phyloP scores from a whole-genome alignment of 2,329 filamentous ascomycete species.

The Trichoderma citrinoviride region DNA sequence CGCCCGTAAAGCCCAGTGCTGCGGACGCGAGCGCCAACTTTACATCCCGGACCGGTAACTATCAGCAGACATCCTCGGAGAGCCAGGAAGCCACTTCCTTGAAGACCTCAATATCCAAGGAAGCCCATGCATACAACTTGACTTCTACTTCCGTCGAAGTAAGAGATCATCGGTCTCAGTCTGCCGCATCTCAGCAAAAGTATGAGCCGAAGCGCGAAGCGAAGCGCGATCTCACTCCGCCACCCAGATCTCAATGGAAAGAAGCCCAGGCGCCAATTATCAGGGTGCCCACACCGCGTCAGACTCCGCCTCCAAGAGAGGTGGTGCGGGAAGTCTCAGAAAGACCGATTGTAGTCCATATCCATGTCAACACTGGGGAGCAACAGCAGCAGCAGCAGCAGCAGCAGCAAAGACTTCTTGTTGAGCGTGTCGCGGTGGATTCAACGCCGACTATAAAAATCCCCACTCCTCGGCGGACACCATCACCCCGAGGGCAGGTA shows the following conservation, averaged over 20 bases:
- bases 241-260: background rate
- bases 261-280: constrained; percentile 36
- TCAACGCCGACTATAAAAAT: constrained; percentile 16
- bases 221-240: background rate
- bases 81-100: background rate
- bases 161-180: constrained; percentile 18
- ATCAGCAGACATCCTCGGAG: background rate
- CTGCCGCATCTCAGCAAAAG: constrained; percentile 19
- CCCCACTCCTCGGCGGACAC: constrained; percentile 21
- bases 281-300: constrained; percentile 38
- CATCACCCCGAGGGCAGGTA: constrained; percentile 9
- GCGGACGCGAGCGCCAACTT: background rate
- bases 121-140: background rate
- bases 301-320: constrained; percentile 33
- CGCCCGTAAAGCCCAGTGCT: background rate
- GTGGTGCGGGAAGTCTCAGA: constrained; percentile 1
- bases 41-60: background rate
- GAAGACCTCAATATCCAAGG: background rate
- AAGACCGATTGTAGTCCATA: constrained; percentile 9
- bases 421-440: constrained; percentile 9
- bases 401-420: constrained; percentile 1
- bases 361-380: constrained; percentile 6
- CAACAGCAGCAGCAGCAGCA: background rate
- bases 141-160: background rate
- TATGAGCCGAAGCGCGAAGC: background rate